Evolutionary conservation across 2,329 filamentous ascomycete genomes (phyloP).

Genomic region (Berkeleyomyces rouxiae): DNA sequence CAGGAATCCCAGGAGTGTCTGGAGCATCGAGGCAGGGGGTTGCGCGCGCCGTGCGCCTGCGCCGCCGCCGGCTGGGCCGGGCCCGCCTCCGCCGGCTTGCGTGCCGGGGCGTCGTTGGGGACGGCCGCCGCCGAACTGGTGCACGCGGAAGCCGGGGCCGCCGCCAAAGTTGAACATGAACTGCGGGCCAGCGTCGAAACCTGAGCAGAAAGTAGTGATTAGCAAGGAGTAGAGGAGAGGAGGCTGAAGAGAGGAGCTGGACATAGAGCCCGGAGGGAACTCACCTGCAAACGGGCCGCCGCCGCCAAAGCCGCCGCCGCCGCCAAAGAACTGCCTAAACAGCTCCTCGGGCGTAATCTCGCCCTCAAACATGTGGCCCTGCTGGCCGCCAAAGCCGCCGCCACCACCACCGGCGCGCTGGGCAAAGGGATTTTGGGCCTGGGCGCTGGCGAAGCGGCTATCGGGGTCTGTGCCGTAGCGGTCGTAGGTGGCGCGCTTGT

Average conservation of each 20-base stretch:
- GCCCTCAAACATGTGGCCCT: slow-evolving; percentile 57
- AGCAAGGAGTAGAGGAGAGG: not conserved
- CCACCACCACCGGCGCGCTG: slow-evolving; percentile 27
- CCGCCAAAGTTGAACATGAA: slow-evolving; percentile 94
- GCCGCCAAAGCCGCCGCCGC: slow-evolving; percentile 54
- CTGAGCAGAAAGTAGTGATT: slow-evolving; percentile 18
- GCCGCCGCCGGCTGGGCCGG: not conserved
- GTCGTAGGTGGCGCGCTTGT: slow-evolving; percentile 83
- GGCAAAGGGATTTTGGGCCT: slow-evolving; percentile 41
- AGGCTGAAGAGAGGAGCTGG: not conserved
- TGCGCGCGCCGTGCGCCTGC: slow-evolving; percentile 23
- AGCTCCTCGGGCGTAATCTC: slow-evolving; percentile 94
- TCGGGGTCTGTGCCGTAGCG: slow-evolving; percentile 85
- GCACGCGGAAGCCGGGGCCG: slow-evolving; percentile 72
- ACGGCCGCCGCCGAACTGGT: slow-evolving; percentile 75
- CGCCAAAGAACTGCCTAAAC: slow-evolving; percentile 93
- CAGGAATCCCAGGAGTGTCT: slow-evolving; percentile 56
- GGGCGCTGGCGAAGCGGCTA: slow-evolving; percentile 56
- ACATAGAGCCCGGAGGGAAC: slow-evolving; percentile 8
- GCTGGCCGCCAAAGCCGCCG: slow-evolving; percentile 31
- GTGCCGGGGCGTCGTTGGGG: slow-evolving; percentile 58
- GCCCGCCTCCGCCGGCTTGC: slow-evolving; percentile 26
- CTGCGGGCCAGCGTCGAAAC: slow-evolving; percentile 62
- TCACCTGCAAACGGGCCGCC: slow-evolving; percentile 33
- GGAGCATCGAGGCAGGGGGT: slow-evolving; percentile 29